A percentile compares a stretch with the other conserved stretches of the same genome.
These are phyloP conservation scores for Cystobasidium pallidum DNA, from an alignment of 1,284 basidiomycete species.

Conservation along the genomic window DNA sequence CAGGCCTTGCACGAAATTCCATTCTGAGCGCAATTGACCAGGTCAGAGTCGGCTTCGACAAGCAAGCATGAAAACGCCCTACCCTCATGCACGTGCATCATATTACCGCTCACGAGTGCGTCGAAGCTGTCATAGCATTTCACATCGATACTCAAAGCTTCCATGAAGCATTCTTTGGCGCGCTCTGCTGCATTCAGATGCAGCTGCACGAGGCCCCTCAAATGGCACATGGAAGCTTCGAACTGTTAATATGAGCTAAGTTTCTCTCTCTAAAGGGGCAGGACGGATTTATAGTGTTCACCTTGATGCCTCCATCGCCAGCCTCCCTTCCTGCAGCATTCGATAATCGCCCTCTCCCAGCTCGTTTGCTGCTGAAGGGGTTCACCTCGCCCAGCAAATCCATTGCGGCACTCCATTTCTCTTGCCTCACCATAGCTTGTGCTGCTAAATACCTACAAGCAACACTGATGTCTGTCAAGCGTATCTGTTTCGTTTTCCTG, in stretches of 20 bases:
- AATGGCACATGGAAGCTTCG: slow-evolving; percentile 91
- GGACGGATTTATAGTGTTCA: slow-evolving; percentile 51
- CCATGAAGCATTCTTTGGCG: slow-evolving; percentile 92
- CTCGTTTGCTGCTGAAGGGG: slow-evolving; percentile 21
- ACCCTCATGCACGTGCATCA: slow-evolving; percentile 94
- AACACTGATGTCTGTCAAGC: slow-evolving; percentile 83
- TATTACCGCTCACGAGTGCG: slow-evolving; percentile 84
- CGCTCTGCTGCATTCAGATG: slow-evolving; percentile 85
- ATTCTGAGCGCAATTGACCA: slow-evolving; percentile 65
- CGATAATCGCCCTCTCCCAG: slow-evolving; percentile 4
- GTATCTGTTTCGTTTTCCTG: slow-evolving; percentile 24
- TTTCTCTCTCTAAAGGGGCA: neutral
- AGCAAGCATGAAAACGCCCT: slow-evolving; percentile 44
- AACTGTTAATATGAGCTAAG: slow-evolving; percentile 63
- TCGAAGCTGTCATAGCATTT: slow-evolving; percentile 97
- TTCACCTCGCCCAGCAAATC: slow-evolving; percentile 71
- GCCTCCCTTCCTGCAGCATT: slow-evolving; percentile 64
- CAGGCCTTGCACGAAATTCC: slow-evolving; percentile 88
- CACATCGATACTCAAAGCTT: slow-evolving; percentile 89
- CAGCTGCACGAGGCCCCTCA: slow-evolving; percentile 90
- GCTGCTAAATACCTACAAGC: slow-evolving; percentile 92
- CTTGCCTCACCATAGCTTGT: slow-evolving; percentile 89
- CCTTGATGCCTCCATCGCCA: slow-evolving; percentile 84
- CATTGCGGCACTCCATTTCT: slow-evolving; percentile 88
- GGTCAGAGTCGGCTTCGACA: neutral